Conservation (phyloP, 176 grass and related monocot species). For the Carex cristatella region DNA sequence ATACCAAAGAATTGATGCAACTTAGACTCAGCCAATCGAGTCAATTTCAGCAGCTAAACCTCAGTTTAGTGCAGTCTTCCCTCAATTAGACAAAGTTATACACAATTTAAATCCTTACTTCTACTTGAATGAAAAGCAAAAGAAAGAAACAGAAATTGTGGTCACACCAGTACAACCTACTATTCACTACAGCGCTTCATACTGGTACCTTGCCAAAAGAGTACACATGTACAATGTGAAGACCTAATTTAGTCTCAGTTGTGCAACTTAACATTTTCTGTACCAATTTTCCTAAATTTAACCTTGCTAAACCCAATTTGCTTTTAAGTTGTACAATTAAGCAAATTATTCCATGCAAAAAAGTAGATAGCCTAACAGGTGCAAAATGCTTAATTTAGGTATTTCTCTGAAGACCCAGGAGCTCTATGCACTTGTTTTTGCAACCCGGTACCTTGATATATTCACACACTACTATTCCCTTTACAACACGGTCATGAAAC, state of each 20-base stretch:
- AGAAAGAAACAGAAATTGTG: not conserved
- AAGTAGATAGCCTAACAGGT: not conserved
- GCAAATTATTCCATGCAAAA: not conserved
- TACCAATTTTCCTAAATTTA: not conserved
- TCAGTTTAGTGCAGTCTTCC: not conserved
- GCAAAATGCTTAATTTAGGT: conserved; percentile 34
- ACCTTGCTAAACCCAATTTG: not conserved
- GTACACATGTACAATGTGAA: not conserved
- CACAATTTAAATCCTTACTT: not conserved
- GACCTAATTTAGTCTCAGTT: not conserved
- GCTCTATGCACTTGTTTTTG: conserved; percentile 91
- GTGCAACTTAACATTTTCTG: not conserved
- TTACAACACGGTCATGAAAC: conserved; percentile 90
- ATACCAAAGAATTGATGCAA: not conserved
- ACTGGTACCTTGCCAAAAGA: not conserved
- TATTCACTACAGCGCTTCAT: not conserved
- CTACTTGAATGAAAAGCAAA: not conserved
- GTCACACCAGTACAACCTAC: not conserved
- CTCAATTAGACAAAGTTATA: not conserved
- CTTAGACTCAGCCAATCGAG: not conserved
- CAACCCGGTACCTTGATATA: conserved; percentile 82
- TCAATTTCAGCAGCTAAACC: not conserved
- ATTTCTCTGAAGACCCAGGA: conserved; percentile 97
- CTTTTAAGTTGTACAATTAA: not conserved
- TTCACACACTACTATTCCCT: conserved; percentile 62